Conservation (phyloP, 2,329 filamentous ascomycete species). For the Thyridium curvatum region DNA sequence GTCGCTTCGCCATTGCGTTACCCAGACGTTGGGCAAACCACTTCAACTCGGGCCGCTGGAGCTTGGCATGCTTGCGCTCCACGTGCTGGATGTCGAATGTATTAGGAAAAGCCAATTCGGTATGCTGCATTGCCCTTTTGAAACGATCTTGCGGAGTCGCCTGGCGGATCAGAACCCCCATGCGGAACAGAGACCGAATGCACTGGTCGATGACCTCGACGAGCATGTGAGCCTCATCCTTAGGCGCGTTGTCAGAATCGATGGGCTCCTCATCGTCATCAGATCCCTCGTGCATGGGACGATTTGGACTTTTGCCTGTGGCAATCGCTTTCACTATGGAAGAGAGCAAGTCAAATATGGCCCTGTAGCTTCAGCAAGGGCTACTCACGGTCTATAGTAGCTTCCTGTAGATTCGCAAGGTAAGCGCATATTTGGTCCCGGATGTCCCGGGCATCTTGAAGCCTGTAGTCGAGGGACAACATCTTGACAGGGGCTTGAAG, state of each 20-base stretch:
- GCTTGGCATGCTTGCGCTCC: conserved; percentile 10
- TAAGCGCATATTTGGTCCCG: conserved; percentile 3
- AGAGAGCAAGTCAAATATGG: too few relatives aligned
- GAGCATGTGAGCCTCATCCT: conserved; percentile 7
- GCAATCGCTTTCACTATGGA: conserved; percentile 1
- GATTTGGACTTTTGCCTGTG: neutral
- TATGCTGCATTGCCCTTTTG: conserved; percentile 3
- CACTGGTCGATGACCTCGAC: conserved; percentile 4
- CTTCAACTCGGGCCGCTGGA: neutral
- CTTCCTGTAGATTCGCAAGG: conserved; percentile 7
- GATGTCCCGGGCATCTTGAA: conserved; percentile 1
- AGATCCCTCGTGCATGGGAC: neutral
- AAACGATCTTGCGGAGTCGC: conserved; percentile 8
- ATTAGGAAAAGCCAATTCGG: neutral
- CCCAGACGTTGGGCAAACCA: conserved; percentile 18
- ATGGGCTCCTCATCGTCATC: neutral
- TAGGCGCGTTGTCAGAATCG: neutral
- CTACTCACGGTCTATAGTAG: conserved; percentile 7
- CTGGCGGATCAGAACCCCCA: conserved; percentile 7
- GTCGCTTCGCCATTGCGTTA: conserved; percentile 18
- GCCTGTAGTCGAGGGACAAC: conserved; percentile 7
- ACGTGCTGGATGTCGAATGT: conserved; percentile 12
- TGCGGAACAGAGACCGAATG: conserved; percentile 6
- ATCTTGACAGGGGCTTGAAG: neutral
- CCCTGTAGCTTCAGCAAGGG: too few relatives aligned